These are phyloP conservation scores for Phialophora verrucosa DNA, from an alignment of 2,329 filamentous ascomycete species.

Conservation along the genomic window DNA sequence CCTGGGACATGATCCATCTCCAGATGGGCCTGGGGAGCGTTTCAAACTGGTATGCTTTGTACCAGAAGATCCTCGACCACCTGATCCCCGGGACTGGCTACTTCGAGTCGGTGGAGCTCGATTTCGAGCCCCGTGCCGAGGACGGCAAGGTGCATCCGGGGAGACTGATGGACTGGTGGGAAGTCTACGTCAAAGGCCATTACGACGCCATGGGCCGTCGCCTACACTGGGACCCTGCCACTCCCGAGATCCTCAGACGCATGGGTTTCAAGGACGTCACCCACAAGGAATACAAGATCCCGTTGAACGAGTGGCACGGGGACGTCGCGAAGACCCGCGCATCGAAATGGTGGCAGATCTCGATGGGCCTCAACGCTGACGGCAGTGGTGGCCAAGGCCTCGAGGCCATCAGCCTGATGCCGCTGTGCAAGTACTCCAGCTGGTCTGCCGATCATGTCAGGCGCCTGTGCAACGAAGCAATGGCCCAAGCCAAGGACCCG, in stretches of 20 bases:
- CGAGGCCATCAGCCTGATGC: slow-evolving; percentile 73
- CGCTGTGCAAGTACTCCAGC: slow-evolving; percentile 69
- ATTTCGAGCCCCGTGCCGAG: slow-evolving; percentile 76
- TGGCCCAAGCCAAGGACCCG: slow-evolving; percentile 71
- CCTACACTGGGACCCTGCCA: slow-evolving; percentile 66
- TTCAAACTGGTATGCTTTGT: slow-evolving; percentile 74
- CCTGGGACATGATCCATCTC: slow-evolving; percentile 84
- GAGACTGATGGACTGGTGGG: slow-evolving; percentile 62
- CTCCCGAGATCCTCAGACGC: slow-evolving; percentile 64
- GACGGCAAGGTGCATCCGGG: slow-evolving; percentile 63
- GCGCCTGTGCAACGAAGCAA: slow-evolving; percentile 66
- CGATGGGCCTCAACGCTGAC: slow-evolving; percentile 66
- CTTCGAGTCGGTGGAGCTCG: slow-evolving; percentile 89
- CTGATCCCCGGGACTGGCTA: slow-evolving; percentile 75
- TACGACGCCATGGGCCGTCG: slow-evolving; percentile 70
- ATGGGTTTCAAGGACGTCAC: slow-evolving; percentile 82
- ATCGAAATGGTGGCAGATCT: slow-evolving; percentile 83
- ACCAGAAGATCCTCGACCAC: slow-evolving; percentile 73
- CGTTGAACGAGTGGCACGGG: slow-evolving; percentile 74
- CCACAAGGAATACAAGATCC: slow-evolving; percentile 71
- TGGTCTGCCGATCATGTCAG: slow-evolving; percentile 69
- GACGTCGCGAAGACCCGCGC: slow-evolving; percentile 68
- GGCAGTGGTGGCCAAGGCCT: slow-evolving; percentile 48
- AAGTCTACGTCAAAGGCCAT: slow-evolving; percentile 68
- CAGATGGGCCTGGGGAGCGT: slow-evolving; percentile 81